Percentiles rank a stretch among this genome's conserved stretches.
These are phyloP conservation scores for Spizellomyces sp. DNA, from an alignment of 192 early-diverging fungal genomes.

Conservation along the genomic window DNA sequence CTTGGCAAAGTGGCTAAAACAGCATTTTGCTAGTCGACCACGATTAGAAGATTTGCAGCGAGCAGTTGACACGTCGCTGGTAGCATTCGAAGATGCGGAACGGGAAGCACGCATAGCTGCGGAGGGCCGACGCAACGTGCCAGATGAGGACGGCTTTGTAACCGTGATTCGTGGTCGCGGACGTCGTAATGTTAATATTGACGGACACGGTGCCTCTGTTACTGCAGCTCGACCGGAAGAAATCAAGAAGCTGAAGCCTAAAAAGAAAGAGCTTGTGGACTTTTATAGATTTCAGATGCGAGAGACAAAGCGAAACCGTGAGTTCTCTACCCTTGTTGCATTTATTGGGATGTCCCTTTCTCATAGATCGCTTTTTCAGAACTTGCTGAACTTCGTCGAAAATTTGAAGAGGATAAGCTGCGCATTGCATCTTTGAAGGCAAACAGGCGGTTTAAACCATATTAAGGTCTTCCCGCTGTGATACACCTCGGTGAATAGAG, in stretches of 20 bases:
- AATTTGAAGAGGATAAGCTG: conserved; percentile 92
- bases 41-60: conserved; percentile 52
- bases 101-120: conserved; percentile 67
- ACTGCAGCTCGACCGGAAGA: conserved; percentile 58
- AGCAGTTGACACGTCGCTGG: conserved; percentile 74
- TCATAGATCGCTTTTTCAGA: conserved; percentile 50
- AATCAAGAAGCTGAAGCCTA: conserved; percentile 61
- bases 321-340: conserved; percentile 24
- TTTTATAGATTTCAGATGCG: conserved; percentile 97
- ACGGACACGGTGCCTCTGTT: conserved; percentile 65
- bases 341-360: not conserved
- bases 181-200: conserved; percentile 65
- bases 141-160: conserved; percentile 93
- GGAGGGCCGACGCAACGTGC: conserved; percentile 69
- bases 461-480: conserved; percentile 50
- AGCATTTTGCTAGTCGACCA: conserved; percentile 40
- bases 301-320: conserved; percentile 85
- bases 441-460: conserved; percentile 82
- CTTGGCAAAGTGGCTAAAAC: conserved; percentile 40
- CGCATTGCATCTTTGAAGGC: conserved; percentile 80
- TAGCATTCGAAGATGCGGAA: conserved; percentile 76
- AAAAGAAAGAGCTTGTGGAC: conserved; percentile 83
- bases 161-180: conserved; percentile 72
- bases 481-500: no score
- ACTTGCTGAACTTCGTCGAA: conserved; percentile 82